Percentiles rank a stretch among this genome's conserved stretches.
Evolutionary conservation across 257 asterid genomes (phyloP).

Genomic region (Forsythia viridissima): DNA sequence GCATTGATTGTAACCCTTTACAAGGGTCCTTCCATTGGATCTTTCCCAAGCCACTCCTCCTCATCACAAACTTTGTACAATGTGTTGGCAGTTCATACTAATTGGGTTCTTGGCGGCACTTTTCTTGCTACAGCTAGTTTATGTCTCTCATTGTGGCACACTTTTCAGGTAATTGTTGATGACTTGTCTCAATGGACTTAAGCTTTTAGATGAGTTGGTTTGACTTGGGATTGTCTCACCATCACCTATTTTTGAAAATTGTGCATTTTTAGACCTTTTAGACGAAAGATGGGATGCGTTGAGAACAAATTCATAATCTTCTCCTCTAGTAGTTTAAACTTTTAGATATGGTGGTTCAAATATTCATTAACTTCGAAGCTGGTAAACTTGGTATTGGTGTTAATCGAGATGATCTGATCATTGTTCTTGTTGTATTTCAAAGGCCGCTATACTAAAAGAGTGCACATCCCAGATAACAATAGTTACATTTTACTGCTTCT

Average conservation of each 20-base stretch:
- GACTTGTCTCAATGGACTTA: too few species aligned
- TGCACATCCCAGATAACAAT: constrained; percentile 28
- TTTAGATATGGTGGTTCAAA: too few species aligned
- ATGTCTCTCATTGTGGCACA: constrained; percentile 29
- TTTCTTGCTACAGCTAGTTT: constrained; percentile 17
- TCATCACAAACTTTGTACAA: background rate
- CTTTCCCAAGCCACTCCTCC: background rate
- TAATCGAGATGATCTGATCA: too few species aligned
- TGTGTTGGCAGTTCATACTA: constrained; percentile 6
- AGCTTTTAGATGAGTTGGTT: too few species aligned
- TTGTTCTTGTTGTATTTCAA: background rate
- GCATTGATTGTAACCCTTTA: constrained; percentile 32
- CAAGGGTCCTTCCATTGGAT: background rate
- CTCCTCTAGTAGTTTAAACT: too few species aligned
- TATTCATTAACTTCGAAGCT: too few species aligned
- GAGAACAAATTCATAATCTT: background rate
- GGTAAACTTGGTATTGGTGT: too few species aligned
- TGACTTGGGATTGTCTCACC: background rate
- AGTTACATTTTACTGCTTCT: constrained; percentile 25
- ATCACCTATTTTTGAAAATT: background rate
- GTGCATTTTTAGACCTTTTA: too few species aligned
- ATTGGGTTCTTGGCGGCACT: constrained; percentile 30
- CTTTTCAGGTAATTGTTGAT: constrained; percentile 25
- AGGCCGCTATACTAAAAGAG: constrained; percentile 29
- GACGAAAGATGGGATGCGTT: background rate